Base-by-base conservation (phyloP, 176 grass and related monocot species). In the Aegilops sharonensis region DNA sequence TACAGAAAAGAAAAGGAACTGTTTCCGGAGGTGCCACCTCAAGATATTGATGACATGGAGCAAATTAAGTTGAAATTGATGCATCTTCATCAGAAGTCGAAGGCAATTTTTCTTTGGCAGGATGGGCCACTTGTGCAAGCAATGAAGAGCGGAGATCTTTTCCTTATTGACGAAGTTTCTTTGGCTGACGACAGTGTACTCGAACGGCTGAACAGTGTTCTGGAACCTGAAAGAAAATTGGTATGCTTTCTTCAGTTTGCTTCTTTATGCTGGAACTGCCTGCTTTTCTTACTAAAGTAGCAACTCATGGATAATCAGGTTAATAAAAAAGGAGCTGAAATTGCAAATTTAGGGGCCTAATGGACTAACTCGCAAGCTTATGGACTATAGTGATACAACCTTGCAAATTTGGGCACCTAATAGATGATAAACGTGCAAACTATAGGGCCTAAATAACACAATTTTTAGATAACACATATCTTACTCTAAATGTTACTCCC, bases 171-270 rank as follows among this genome's bases (percentile, higher is more conserved):
- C 79, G 95, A 98, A 84, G 92, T 98, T 81, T 98, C 95, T 78
- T 88, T 98, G 80, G 93, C 95, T 78, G 93, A 98, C 84, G 95
- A 98, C 79, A 98, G 95, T 66, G 93, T 98, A 68, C 95, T 98
- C 84, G 95, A 98, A 88, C 93, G 95, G 4, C 63, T 98, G 84
- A 98, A 98, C 90, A 98, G 95, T 89, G 93, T 98, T 87, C 89
- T 98, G 75, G 95, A 98, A 86, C 91, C 93, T 64, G 95, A 98
- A 87, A 94, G 95, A 81, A 98, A 91, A 92, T 86, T 98, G 95
- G 95, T 94, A 90, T 60, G 88, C 20, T 67, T 64, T 79, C 85
- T 50, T 32, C 78, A 21, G 81, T 27, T 79, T 64, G 56, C 8
- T 74, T 76, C 78, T 82, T 81, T 56, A 45, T 75, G 34, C 52